These are phyloP conservation scores for Calycina marina DNA, from an alignment of 2,329 filamentous ascomycete species.

Conservation along the genomic window DNA sequence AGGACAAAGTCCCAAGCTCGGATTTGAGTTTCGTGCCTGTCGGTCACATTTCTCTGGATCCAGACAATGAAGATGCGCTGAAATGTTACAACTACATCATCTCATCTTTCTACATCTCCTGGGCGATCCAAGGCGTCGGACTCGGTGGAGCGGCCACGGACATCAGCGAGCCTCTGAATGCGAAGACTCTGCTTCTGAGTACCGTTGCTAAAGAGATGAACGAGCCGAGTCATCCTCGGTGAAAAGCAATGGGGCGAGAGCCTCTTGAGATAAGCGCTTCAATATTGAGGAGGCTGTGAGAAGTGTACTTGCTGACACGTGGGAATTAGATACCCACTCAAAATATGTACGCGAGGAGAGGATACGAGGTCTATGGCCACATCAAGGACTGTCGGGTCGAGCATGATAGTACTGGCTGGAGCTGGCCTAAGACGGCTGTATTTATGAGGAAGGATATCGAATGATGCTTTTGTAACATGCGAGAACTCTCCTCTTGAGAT, in stretches of 20 bases:
- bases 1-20: slow-evolving; percentile 9
- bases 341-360: slow-evolving; percentile 17
- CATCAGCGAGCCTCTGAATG: slow-evolving; percentile 11
- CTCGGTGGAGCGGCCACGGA: slow-evolving; percentile 15
- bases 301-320: neutral
- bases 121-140: slow-evolving; percentile 14
- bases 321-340: slow-evolving; percentile 13
- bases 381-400: slow-evolving; percentile 7
- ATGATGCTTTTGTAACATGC: too few species aligned
- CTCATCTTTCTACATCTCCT: slow-evolving; percentile 14
- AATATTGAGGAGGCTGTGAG: neutral
- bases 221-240: neutral
- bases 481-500: too few species aligned
- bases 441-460: slow-evolving; percentile 13
- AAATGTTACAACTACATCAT: slow-evolving; percentile 11
- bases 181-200: slow-evolving; percentile 12
- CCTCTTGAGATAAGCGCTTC: slow-evolving; percentile 5
- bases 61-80: slow-evolving; percentile 4
- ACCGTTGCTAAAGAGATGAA: slow-evolving; percentile 6
- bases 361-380: slow-evolving; percentile 11
- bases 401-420: slow-evolving; percentile 9
- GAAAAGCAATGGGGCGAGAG: neutral
- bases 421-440: slow-evolving; percentile 10
- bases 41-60: slow-evolving; percentile 16
- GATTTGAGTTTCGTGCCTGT: slow-evolving; percentile 12